Percentiles rank a stretch among this genome's conserved stretches.
phyloP scores from a whole-genome alignment of 495 filamentous ascomycete genomes.

The Annulohypoxylon bovei region DNA sequence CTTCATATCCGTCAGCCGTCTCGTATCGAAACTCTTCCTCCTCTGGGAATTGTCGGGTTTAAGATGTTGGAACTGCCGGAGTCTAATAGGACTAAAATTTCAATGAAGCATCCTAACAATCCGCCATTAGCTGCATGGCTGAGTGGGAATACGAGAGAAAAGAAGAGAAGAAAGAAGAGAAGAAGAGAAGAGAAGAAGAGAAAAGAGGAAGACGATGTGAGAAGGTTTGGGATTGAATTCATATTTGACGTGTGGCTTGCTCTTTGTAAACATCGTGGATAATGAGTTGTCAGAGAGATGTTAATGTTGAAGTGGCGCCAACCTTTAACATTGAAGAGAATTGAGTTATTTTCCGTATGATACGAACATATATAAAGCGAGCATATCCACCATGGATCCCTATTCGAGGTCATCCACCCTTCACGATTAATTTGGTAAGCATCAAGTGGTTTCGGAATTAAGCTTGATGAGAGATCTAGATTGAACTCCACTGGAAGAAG shows the following conservation, averaged over 20 bases:
- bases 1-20: background rate
- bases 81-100: background rate
- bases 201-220: too few relatives aligned
- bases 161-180: too few relatives aligned
- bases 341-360: background rate
- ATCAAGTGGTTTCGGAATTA: background rate
- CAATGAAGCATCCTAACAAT: background rate
- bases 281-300: background rate
- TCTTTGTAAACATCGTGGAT: background rate
- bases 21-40: background rate
- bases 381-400: background rate
- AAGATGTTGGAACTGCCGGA: background rate
- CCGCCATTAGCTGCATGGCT: background rate
- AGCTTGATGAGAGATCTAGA: constrained; percentile 7
- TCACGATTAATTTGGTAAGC: background rate
- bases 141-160: too few relatives aligned
- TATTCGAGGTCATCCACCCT: background rate
- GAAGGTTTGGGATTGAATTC: background rate
- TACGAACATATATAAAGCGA: background rate
- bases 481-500: constrained; percentile 26
- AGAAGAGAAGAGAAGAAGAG: too few relatives aligned
- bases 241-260: background rate
- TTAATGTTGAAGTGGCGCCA: background rate
- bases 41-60: background rate
- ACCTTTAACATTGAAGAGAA: background rate